phyloP scores from a whole-genome alignment of 1,284 basidiomycete genomes.

The Papiliotrema terrestris region DNA sequence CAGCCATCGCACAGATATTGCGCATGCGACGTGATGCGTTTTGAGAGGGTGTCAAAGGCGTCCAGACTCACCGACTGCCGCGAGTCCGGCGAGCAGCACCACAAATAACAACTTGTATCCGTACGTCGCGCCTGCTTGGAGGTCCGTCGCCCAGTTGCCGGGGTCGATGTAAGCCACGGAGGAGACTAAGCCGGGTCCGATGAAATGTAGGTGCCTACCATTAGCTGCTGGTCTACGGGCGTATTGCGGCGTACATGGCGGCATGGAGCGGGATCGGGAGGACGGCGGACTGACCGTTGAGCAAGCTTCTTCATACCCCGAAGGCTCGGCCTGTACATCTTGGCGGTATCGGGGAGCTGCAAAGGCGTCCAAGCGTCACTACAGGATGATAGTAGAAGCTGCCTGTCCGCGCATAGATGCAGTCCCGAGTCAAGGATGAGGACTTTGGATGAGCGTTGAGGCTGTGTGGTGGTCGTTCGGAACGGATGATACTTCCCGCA shows the following conservation, averaged over 20 bases:
- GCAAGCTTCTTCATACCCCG: neutral
- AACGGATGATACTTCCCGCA: no score
- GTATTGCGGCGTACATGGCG: neutral
- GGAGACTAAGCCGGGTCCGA: slow-evolving; percentile 50
- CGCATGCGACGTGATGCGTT: no score
- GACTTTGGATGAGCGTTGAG: no score
- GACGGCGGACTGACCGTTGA: neutral
- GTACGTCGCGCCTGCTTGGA: slow-evolving; percentile 58
- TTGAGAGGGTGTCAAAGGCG: no score
- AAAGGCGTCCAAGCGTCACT: no score
- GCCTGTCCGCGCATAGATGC: no score
- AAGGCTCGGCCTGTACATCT: neutral
- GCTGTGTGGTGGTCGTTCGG: no score
- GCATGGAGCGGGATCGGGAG: neutral
- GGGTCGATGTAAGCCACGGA: slow-evolving; percentile 49
- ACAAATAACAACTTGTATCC: slow-evolving; percentile 85
- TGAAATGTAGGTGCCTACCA: slow-evolving; percentile 43
- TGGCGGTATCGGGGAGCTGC: neutral
- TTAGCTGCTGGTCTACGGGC: neutral
- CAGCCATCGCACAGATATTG: neutral
- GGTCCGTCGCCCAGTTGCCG: slow-evolving; percentile 41
- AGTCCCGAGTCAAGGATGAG: no score
- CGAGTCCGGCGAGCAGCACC: slow-evolving; percentile 76
- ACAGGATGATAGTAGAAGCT: no score
- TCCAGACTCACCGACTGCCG: slow-evolving; percentile 58